Evolutionary conservation across 2,329 filamentous ascomycete genomes (phyloP).

Genomic region (Ascochyta lentis): DNA sequence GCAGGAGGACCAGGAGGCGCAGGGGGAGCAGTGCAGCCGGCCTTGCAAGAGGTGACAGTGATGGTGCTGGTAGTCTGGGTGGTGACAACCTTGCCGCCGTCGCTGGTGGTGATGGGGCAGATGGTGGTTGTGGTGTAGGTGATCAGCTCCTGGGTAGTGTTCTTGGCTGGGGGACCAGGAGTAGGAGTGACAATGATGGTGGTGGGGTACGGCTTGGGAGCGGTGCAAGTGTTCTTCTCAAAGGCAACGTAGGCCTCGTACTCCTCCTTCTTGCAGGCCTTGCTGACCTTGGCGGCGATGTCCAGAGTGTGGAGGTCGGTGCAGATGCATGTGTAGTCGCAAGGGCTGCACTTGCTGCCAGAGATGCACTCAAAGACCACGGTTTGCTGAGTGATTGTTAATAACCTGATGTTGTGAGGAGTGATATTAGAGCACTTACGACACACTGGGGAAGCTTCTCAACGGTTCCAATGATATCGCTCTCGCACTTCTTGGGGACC

Average conservation of each 20-base stretch:
- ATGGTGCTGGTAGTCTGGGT: constrained; percentile 15
- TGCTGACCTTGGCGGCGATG: constrained; percentile 11
- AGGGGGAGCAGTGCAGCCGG: constrained; percentile 15
- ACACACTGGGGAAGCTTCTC: constrained; percentile 14
- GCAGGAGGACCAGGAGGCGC: neutral
- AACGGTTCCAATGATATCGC: constrained; percentile 10
- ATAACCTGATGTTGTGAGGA: neutral
- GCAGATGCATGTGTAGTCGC: constrained; percentile 10
- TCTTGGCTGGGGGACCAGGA: constrained; percentile 3
- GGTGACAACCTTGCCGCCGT: constrained; percentile 2
- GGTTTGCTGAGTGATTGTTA: constrained; percentile 11
- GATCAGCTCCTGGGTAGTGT: constrained; percentile 5
- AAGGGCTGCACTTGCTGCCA: constrained; percentile 13
- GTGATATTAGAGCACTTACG: neutral
- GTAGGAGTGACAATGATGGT: constrained; percentile 1
- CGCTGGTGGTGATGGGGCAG: constrained; percentile 4
- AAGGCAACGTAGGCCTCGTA: constrained; percentile 9
- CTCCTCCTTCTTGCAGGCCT: constrained; percentile 8
- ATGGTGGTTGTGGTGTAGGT: constrained; percentile 17
- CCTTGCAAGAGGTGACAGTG: constrained; percentile 7
- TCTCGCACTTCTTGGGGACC: constrained; percentile 10
- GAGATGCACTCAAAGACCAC: constrained; percentile 19
- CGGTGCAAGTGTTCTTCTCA: constrained; percentile 5
- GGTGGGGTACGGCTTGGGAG: constrained; percentile 5
- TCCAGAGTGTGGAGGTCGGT: constrained; percentile 8